phyloP scores from a whole-genome alignment of 1,284 basidiomycete species.

The Bondarzewia mesenterica region DNA sequence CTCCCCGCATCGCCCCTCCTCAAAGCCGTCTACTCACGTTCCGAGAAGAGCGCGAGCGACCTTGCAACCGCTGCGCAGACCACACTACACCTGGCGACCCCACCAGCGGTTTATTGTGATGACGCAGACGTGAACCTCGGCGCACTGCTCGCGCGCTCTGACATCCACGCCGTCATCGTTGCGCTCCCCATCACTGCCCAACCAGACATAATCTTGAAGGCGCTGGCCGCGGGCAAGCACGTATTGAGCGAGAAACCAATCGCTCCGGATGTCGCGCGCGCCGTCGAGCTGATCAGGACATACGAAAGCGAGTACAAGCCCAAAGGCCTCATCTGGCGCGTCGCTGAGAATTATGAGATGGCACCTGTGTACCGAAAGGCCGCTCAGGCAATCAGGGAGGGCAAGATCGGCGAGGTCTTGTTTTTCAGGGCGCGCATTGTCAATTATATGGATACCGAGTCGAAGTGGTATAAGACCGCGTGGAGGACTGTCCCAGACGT shows the following conservation, averaged over 20 bases:
- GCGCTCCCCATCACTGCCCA: slow-evolving; percentile 73
- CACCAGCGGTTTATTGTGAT: slow-evolving; percentile 53
- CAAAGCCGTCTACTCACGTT: slow-evolving; percentile 75
- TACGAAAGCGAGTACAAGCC: slow-evolving; percentile 61
- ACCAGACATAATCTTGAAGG: slow-evolving; percentile 56
- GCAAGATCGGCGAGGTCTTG: slow-evolving; percentile 57
- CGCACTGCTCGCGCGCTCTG: slow-evolving; percentile 52
- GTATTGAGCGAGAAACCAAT: slow-evolving; percentile 84
- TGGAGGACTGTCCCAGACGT: slow-evolving; percentile 81
- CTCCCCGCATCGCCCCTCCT: slow-evolving; percentile 39
- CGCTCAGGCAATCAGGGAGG: slow-evolving; percentile 41
- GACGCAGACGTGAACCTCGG: slow-evolving; percentile 43
- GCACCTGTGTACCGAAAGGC: slow-evolving; percentile 55
- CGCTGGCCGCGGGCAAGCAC: slow-evolving; percentile 70
- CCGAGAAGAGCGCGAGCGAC: slow-evolving; percentile 48
- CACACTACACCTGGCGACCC: slow-evolving; percentile 31
- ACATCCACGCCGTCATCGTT: slow-evolving; percentile 68
- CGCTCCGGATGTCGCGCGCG: slow-evolving; percentile 60
- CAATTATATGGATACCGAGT: slow-evolving; percentile 50
- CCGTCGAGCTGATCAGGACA: slow-evolving; percentile 52
- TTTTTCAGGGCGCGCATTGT: slow-evolving; percentile 53
- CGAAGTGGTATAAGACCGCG: slow-evolving; percentile 72
- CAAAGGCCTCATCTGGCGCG: slow-evolving; percentile 72
- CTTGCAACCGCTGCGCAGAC: slow-evolving; percentile 37
- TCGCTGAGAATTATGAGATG: slow-evolving; percentile 80